Percentiles rank a stretch among this genome's conserved stretches.
These are phyloP conservation scores for Ceratocystiopsis sp. DNA, from an alignment of 2,329 filamentous ascomycete species.

Conservation along the genomic window DNA sequence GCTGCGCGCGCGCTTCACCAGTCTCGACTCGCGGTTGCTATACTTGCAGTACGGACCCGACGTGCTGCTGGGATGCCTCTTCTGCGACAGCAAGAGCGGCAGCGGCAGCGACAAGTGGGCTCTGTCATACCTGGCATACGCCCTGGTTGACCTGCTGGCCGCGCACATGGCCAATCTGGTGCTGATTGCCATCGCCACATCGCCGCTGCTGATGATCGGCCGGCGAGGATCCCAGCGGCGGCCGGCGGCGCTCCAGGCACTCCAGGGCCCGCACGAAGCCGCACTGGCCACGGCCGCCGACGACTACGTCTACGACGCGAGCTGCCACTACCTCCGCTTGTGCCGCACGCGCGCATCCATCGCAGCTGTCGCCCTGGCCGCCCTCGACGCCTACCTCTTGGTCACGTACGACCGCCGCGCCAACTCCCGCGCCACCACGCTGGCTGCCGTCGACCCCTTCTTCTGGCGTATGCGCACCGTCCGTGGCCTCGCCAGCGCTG, in stretches of 20 bases:
- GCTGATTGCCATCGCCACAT: conserved; percentile 57
- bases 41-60: conserved; percentile 73
- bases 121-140: conserved; percentile 62
- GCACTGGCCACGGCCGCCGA: not conserved
- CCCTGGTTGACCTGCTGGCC: conserved; percentile 51
- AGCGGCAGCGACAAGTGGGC: conserved; percentile 40
- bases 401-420: conserved; percentile 45
- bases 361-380: conserved; percentile 37
- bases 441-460: conserved; percentile 50
- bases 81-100: conserved; percentile 37
- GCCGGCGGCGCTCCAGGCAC: too few relatives aligned
- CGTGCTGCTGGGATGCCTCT: conserved; percentile 58
- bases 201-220: conserved; percentile 41
- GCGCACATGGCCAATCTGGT: conserved; percentile 71
- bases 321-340: conserved; percentile 3
- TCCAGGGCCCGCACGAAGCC: too few relatives aligned
- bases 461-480: conserved; percentile 51
- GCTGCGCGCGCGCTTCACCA: conserved; percentile 52
- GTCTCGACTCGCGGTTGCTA: conserved; percentile 54
- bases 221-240: conserved; percentile 25
- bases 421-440: conserved; percentile 45
- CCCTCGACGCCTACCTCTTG: conserved; percentile 49
- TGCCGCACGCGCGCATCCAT: conserved; percentile 61
- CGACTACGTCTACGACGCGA: conserved; percentile 4
- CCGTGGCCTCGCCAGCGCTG: conserved; percentile 46